Conservation (phyloP, 148 eudicot species). For the Rhododendron griersonianum region DNA sequence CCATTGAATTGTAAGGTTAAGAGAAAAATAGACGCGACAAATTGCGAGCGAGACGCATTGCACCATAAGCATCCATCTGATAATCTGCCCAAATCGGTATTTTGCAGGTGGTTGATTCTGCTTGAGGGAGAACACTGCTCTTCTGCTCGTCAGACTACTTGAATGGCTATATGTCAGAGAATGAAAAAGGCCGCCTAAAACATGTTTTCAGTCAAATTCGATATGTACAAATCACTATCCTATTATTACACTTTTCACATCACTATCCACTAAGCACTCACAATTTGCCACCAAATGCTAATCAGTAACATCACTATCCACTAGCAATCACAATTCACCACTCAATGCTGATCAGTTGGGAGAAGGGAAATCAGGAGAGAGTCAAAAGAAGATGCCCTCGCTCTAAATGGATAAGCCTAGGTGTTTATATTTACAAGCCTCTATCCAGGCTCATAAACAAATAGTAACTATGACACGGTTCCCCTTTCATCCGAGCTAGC, state of each 20-base stretch:
- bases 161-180: slow-evolving; percentile 1
- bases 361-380: neutral
- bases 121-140: neutral
- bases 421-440: neutral
- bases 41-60: neutral
- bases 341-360: neutral
- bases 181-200: neutral
- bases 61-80: neutral
- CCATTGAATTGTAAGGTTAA: neutral
- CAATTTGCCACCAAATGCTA: neutral
- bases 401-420: neutral
- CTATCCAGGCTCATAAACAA: neutral
- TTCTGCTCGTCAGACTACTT: neutral
- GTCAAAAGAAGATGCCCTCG: neutral
- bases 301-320: neutral
- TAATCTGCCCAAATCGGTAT: neutral
- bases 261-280: neutral
- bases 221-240: slow-evolving; percentile 7
- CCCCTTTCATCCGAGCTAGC: slow-evolving; percentile 58
- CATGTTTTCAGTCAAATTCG: neutral
- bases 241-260: neutral
- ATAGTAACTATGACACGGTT: slow-evolving; percentile 14
- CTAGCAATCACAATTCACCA: neutral
- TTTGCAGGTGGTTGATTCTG: neutral
- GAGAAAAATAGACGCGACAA: neutral